Base-by-base conservation (phyloP, 2,329 filamentous ascomycete species). In the Lizonia empirigonia region DNA sequence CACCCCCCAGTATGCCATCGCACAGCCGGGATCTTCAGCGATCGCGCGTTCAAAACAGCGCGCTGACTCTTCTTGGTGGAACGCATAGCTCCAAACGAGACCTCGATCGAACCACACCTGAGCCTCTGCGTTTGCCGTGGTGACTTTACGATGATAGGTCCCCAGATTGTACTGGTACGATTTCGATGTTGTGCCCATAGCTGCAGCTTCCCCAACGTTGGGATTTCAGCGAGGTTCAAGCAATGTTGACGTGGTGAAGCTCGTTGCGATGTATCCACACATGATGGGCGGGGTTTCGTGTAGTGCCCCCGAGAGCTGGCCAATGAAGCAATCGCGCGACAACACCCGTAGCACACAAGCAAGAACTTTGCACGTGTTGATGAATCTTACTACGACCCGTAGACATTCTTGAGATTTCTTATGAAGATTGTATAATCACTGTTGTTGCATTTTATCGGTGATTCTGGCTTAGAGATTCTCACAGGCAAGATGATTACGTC, bases 51-150 rank as follows among this genome's bases (percentile, higher is more conserved):
- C 75, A 61, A 89, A 90, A 71, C 87, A 90, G 32, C 73, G 74
- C 4, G 79, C 80, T 0, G 86, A 82, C 68, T 91, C 88, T 58
- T 87, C 85, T 64, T 91, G 88, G 65, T 91, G 90, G 76, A 92
- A 92, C 18, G 78, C 86, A 68, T 88, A 91, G 34, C 78, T 80
- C 88, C 88, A 91, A 18, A 85, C 77, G n/a, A 91, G 74, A 2
- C 87, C 88, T 3, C 87, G 83, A 65, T 87, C 78, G 67, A 89
- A 90, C 88, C 88, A 91, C 6, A 60, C 74, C 63, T 88, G 83
- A 1, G 85, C 79, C 36, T 78, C 75, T 3, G 66, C 34, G 60
- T 67, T 83, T 13, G 60, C 69, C 0, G 85, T 85, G 27, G 73
- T 84, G 36, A 90, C 75, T 2, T 73, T 61, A n/a, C 83, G 80